A percentile compares a stretch with the other conserved stretches of the same genome.
Evolutionary conservation across 129 eudicot genomes (phyloP).

Genomic region (Flaveria bidentis): DNA sequence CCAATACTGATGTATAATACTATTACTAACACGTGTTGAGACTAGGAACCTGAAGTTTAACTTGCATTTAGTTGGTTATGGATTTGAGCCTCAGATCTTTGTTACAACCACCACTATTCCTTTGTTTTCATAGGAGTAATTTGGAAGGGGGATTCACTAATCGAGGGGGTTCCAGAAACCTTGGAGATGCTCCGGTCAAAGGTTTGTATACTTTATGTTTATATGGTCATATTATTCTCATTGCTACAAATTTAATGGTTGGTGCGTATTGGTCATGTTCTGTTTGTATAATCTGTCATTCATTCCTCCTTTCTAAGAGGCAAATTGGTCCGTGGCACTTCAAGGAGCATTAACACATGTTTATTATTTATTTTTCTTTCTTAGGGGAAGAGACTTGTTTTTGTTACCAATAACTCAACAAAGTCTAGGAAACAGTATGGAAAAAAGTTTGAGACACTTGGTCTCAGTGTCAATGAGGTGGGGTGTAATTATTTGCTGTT

Average conservation of each 20-base stretch:
- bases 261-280: background rate
- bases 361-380: slow-evolving; percentile 16
- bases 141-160: slow-evolving; percentile 93
- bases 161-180: slow-evolving; percentile 96
- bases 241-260: background rate
- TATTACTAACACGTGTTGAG: background rate
- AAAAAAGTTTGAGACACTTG: slow-evolving; percentile 93
- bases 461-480: slow-evolving; percentile 90
- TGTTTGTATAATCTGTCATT: background rate
- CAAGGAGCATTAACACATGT: background rate
- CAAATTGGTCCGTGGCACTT: background rate
- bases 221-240: background rate
- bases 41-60: background rate
- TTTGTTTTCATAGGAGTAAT: slow-evolving; percentile 65
- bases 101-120: background rate
- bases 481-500: slow-evolving; percentile 29
- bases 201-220: slow-evolving; percentile 43
- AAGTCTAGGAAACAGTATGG: slow-evolving; percentile 98
- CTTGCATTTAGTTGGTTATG: slow-evolving; percentile 1
- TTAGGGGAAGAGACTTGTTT: slow-evolving; percentile 90
- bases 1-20: background rate
- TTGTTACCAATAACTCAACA: slow-evolving; percentile 96
- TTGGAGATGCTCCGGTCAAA: slow-evolving; percentile 89
- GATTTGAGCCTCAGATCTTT: slow-evolving; percentile 1
- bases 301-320: background rate